These are phyloP conservation scores for Colletotrichum truncatum DNA, from an alignment of 2,329 filamentous ascomycete species.

Conservation along the genomic window DNA sequence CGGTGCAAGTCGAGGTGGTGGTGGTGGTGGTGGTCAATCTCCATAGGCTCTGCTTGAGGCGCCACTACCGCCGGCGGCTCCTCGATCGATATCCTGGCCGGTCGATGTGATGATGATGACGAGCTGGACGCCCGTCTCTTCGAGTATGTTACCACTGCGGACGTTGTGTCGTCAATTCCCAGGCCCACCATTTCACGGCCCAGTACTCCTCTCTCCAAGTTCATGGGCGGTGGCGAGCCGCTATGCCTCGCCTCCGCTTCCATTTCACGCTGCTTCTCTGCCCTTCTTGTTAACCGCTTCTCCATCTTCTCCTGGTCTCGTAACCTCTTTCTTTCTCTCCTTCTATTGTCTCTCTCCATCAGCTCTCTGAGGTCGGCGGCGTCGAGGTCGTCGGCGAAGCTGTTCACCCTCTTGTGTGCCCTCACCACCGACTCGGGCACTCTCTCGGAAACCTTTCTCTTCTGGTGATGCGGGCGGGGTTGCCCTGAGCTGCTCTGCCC, in stretches of 20 bases:
- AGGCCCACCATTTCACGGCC: slow-evolving; percentile 66
- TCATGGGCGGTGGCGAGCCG: slow-evolving; percentile 61
- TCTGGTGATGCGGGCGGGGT: slow-evolving; percentile 56
- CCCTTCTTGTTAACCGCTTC: slow-evolving; percentile 70
- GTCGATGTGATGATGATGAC: slow-evolving; percentile 42
- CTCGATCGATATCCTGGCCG: slow-evolving; percentile 38
- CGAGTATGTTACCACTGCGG: slow-evolving; percentile 60
- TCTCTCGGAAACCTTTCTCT: slow-evolving; percentile 60
- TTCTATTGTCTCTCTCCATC: slow-evolving; percentile 87
- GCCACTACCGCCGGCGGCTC: no score
- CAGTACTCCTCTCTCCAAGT: slow-evolving; percentile 68
- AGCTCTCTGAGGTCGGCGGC: slow-evolving; percentile 86
- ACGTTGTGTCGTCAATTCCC: slow-evolving; percentile 57
- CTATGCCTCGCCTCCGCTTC: slow-evolving; percentile 62
- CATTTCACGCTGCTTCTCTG: slow-evolving; percentile 72
- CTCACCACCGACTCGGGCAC: slow-evolving; percentile 68
- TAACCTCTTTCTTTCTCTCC: slow-evolving; percentile 77
- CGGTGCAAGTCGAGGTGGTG: slow-evolving; percentile 54
- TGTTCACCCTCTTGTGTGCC: slow-evolving; percentile 70
- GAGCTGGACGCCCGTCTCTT: slow-evolving; percentile 55
- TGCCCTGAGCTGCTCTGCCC: slow-evolving; percentile 52
- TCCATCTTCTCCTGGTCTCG: slow-evolving; percentile 75
- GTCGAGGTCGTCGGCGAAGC: slow-evolving; percentile 86
- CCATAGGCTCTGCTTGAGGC: slow-evolving; percentile 22
- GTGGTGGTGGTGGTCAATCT: no score